phyloP scores from a whole-genome alignment of 352 stramenopile species.

The Phytophthora cactorum region DNA sequence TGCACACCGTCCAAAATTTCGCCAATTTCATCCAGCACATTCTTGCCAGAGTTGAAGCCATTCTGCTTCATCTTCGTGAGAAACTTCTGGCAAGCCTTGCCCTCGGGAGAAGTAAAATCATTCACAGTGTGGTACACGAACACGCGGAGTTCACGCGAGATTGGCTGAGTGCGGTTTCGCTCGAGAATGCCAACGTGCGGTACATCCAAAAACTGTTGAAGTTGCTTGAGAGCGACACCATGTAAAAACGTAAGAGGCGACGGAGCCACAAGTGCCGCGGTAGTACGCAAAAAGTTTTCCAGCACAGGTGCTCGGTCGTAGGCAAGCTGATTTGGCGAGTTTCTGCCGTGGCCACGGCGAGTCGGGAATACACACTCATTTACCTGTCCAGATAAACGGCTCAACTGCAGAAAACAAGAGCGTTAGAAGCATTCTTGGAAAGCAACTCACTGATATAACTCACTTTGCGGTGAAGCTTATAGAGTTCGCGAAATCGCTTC shows the following conservation, averaged over 20 bases:
- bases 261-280: constrained; percentile 74
- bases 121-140: constrained; percentile 86
- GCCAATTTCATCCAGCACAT: constrained; percentile 74
- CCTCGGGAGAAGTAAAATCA: constrained; percentile 76
- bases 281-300: constrained; percentile 79
- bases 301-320: constrained; percentile 74
- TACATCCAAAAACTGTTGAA: constrained; percentile 85
- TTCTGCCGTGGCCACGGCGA: constrained; percentile 58
- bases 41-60: constrained; percentile 51
- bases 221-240: constrained; percentile 74
- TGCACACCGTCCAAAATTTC: constrained; percentile 84
- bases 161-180: constrained; percentile 81
- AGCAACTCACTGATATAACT: constrained; percentile 1
- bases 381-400: constrained; percentile 68
- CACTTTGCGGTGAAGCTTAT: constrained; percentile 87
- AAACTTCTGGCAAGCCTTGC: constrained; percentile 83
- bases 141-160: constrained; percentile 75
- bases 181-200: constrained; percentile 72
- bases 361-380: constrained; percentile 78
- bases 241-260: constrained; percentile 80
- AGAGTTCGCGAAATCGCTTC: constrained; percentile 82
- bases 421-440: not conserved
- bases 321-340: constrained; percentile 65
- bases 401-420: constrained; percentile 45
- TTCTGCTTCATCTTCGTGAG: constrained; percentile 60